A percentile compares a stretch with the other conserved stretches of the same genome.
These are phyloP conservation scores for Middelhovenomyces tepae DNA, from an alignment of 805 yeast genomes.

Conservation along the genomic window DNA sequence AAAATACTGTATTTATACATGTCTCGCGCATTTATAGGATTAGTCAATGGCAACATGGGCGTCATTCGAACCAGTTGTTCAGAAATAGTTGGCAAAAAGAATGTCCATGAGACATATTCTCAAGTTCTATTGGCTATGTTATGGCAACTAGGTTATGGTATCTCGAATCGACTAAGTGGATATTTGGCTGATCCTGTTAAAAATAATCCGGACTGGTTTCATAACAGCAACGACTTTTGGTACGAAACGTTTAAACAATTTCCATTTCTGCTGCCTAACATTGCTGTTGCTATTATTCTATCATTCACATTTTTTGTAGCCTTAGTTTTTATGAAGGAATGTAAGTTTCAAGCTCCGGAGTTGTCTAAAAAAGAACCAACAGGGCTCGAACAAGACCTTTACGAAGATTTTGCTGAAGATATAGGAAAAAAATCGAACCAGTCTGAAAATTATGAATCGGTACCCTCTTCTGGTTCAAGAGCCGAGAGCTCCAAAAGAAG, in stretches of 20 bases:
- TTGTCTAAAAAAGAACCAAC: constrained; percentile 48
- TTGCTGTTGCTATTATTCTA: constrained; percentile 36
- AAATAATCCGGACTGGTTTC: constrained; percentile 22
- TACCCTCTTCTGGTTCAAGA: too few relatives aligned
- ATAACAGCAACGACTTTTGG: constrained; percentile 8
- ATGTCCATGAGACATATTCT: constrained; percentile 54
- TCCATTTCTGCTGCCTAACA: constrained; percentile 48
- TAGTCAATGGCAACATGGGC: constrained; percentile 55
- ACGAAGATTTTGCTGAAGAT: too few relatives aligned
- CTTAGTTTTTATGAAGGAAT: constrained; percentile 44
- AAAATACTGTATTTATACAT: constrained; percentile 44
- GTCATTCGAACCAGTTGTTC: constrained; percentile 57
- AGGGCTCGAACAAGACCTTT: too few relatives aligned
- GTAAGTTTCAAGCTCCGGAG: too few relatives aligned
- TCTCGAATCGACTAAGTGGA: constrained; percentile 55
- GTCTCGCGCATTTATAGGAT: constrained; percentile 48
- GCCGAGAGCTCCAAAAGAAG: too few relatives aligned
- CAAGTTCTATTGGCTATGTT: constrained; percentile 52
- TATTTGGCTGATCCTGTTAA: constrained; percentile 40
- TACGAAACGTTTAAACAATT: constrained; percentile 23
- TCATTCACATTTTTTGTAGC: constrained; percentile 31
- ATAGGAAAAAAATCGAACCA: too few relatives aligned
- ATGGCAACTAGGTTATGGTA: constrained; percentile 50
- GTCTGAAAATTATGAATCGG: too few relatives aligned
- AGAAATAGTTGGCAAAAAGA: constrained; percentile 46